Evolutionary conservation across 768 basidiomycete genomes (phyloP), one percentile per base, ranked within the genome.

Genomic region (Naganishia randhawae): DNA sequence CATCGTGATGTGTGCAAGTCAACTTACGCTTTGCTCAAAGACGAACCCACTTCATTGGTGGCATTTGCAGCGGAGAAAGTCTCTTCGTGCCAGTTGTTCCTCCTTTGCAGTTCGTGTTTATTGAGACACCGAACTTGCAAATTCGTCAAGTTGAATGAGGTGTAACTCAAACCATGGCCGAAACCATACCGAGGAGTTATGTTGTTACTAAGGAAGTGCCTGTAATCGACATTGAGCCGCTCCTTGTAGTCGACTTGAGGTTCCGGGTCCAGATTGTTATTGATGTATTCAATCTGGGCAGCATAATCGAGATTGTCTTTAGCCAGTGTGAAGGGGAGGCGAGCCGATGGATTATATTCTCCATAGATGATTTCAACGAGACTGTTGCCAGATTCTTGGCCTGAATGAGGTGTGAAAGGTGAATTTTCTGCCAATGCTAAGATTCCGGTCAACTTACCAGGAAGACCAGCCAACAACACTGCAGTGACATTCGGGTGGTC

Each of bases 151-250:
- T 84, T 79, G 78, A 94, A 97, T 1, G 80, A 84, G 42, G 93
- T 89, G 81, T 96, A 97, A 66, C 87, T 89, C 74, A 94, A 77
- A 0, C 93, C 93, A 76, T 87, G 94, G 5, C 93, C 93, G 77
- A 97, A 97, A 75, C 91, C 90, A 74, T 86, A 79, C 33, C 78
- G 71, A 0, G 78, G 78, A 14, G 68, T 72, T 41, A 75, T 73
- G 78, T 86, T 80, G 66, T 87, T 84, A 85, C 86, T 83, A 32
- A 78, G 62, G 70, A 79, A 79, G 70, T 74, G 74, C 39, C 77
- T 65, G 73, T 91, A 90, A 75, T 90, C 89, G 69, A 91, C 87
- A 62, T 85, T 77, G 62, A 90, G 82, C 3, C 83, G 85, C 76
- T 92, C 91, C 0, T 80, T 84, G 72, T 91, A 92, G 5, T 85